phyloP scores from a whole-genome alignment of 306 rosid species.

The Arachis hypogaea region DNA sequence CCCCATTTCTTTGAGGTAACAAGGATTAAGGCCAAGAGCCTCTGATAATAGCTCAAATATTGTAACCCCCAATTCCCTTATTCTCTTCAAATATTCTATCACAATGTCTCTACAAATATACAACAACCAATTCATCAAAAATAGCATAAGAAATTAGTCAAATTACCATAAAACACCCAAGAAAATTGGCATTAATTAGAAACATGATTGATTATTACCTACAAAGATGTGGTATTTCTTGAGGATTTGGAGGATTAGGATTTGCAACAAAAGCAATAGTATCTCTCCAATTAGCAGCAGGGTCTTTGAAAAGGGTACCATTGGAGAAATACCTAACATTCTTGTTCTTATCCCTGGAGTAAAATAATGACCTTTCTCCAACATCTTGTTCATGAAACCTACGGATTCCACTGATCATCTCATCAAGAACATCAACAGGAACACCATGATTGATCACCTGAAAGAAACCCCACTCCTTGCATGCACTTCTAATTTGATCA shows the following conservation, averaged over 20 bases:
- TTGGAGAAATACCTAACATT: slow-evolving; percentile 36
- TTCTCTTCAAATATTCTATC: slow-evolving; percentile 41
- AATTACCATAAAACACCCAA: too few species aligned
- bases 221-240: slow-evolving; percentile 31
- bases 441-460: slow-evolving; percentile 55
- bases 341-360: slow-evolving; percentile 24
- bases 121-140: too few species aligned
- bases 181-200: not conserved
- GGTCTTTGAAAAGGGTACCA: not conserved
- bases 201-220: slow-evolving; percentile 18
- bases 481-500: slow-evolving; percentile 28
- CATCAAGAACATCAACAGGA: slow-evolving; percentile 37
- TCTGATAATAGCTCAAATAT: slow-evolving; percentile 44
- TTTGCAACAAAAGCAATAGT: slow-evolving; percentile 15
- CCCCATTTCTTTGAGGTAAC: slow-evolving; percentile 32
- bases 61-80: slow-evolving; percentile 31
- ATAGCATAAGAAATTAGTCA: too few species aligned
- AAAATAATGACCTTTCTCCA: slow-evolving; percentile 34
- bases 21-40: slow-evolving; percentile 41
- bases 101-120: slow-evolving; percentile 37
- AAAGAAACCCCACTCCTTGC: slow-evolving; percentile 48
- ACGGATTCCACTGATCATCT: slow-evolving; percentile 40
- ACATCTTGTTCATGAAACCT: slow-evolving; percentile 50
- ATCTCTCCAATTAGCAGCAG: slow-evolving; percentile 35
- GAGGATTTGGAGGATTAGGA: slow-evolving; percentile 30